phyloP scores from a whole-genome alignment of 805 yeast genomes.

The Yarrowia sp. region DNA sequence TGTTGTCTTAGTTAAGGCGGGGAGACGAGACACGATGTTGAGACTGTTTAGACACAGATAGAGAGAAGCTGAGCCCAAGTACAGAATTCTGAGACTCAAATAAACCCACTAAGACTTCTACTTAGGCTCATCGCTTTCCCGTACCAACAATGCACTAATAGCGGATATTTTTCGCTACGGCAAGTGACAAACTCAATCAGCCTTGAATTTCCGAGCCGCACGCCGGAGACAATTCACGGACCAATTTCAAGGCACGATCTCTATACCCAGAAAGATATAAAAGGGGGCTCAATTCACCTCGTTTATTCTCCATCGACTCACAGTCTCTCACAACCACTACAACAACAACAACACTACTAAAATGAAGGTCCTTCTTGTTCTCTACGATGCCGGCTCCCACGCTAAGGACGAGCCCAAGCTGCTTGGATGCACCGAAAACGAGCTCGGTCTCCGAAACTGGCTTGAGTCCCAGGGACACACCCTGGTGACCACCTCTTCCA shows the following conservation, averaged over 20 bases:
- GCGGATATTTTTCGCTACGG: background rate
- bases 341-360: background rate
- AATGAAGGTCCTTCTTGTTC: constrained; percentile 17
- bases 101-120: too few relatives aligned
- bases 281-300: background rate
- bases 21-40: background rate
- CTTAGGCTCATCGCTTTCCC: too few relatives aligned
- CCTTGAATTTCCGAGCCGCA: constrained; percentile 4
- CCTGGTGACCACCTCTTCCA: constrained; percentile 10
- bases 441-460: constrained; percentile 12
- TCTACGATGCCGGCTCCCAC: constrained; percentile 15
- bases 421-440: constrained; percentile 13
- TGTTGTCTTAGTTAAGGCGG: background rate
- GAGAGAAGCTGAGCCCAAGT: too few relatives aligned
- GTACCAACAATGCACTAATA: background rate
- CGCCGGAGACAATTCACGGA: background rate
- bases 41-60: too few relatives aligned
- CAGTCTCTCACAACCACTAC: constrained; percentile 4
- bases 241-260: background rate
- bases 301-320: constrained; percentile 10
- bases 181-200: constrained; percentile 12
- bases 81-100: too few relatives aligned
- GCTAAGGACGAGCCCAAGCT: constrained; percentile 9
- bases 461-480: constrained; percentile 9
- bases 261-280: background rate